Evolutionary conservation across 371 early-diverging fungal genomes (phyloP).

Genomic region (Mortierella sp.): DNA sequence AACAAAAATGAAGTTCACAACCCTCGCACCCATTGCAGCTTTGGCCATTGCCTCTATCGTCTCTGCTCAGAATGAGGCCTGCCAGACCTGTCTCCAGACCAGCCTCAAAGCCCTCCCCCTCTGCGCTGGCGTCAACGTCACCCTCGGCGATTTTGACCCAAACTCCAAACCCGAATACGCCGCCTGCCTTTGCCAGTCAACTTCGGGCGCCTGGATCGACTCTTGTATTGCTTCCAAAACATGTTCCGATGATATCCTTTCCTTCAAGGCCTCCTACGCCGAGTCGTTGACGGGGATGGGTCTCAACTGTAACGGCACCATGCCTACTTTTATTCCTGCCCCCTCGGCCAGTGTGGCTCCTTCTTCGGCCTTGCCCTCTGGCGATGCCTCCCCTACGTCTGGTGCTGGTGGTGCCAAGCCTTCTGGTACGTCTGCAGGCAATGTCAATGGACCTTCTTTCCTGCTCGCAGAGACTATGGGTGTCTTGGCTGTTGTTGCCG

Average conservation of each 20-base stretch:
- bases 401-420: neutral
- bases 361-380: conserved; percentile 2
- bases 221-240: conserved; percentile 1
- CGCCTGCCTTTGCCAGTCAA: conserved; percentile 19
- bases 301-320: conserved; percentile 28
- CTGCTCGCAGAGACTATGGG: conserved; percentile 28
- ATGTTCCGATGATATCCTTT: neutral
- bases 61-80: conserved; percentile 1
- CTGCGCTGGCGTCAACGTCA: conserved; percentile 5
- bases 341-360: conserved; percentile 18
- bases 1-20: neutral
- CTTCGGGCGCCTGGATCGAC: conserved; percentile 16
- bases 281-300: conserved; percentile 13
- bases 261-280: conserved; percentile 4
- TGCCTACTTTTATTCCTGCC: conserved; percentile 23
- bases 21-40: neutral
- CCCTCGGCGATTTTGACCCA: conserved; percentile 5
- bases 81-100: conserved; percentile 15
- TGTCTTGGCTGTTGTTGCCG: conserved; percentile 20
- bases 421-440: neutral
- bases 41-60: conserved; percentile 9
- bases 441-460: conserved; percentile 14
- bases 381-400: conserved; percentile 10
- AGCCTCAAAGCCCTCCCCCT: conserved; percentile 10
- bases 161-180: conserved; percentile 3